Evolutionary conservation across 2,329 filamentous ascomycete species (phyloP).

Genomic region (Botrytis galanthina): DNA sequence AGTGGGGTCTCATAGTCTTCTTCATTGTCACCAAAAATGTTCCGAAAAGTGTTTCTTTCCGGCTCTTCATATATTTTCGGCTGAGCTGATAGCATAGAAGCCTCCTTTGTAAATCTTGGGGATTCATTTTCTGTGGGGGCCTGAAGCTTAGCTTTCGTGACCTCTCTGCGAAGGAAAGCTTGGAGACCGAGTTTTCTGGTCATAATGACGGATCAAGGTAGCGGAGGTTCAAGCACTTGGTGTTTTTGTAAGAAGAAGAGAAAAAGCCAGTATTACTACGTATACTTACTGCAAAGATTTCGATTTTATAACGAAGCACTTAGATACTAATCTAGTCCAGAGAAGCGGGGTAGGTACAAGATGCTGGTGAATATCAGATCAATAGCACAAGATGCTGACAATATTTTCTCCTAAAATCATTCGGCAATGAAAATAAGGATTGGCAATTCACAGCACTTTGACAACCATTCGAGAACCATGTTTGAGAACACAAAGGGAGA

Average conservation of each 20-base stretch:
- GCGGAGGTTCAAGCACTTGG: background rate
- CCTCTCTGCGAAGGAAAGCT: slow-evolving; percentile 22
- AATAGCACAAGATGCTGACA: background rate
- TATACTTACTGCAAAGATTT: background rate
- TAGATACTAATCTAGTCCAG: background rate
- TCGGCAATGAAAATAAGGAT: slow-evolving; percentile 2
- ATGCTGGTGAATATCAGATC: slow-evolving; percentile 1
- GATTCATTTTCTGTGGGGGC: background rate
- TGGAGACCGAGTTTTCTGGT: slow-evolving; percentile 9
- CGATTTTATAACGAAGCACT: background rate
- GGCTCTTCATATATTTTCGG: background rate
- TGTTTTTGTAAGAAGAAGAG: background rate
- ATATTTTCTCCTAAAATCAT: background rate
- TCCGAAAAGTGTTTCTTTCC: background rate
- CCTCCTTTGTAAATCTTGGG: background rate
- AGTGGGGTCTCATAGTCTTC: slow-evolving; percentile 6
- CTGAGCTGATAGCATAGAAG: background rate
- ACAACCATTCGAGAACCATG: background rate
- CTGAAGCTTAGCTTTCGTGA: slow-evolving; percentile 19
- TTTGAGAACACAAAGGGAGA: background rate
- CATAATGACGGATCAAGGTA: background rate
- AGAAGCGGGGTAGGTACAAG: background rate
- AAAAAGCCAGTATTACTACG: background rate
- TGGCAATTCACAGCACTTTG: background rate
- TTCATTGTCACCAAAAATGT: slow-evolving; percentile 2